phyloP scores from a whole-genome alignment of 495 filamentous ascomycete genomes.

The Paragyromitra xinjiangensis region DNA sequence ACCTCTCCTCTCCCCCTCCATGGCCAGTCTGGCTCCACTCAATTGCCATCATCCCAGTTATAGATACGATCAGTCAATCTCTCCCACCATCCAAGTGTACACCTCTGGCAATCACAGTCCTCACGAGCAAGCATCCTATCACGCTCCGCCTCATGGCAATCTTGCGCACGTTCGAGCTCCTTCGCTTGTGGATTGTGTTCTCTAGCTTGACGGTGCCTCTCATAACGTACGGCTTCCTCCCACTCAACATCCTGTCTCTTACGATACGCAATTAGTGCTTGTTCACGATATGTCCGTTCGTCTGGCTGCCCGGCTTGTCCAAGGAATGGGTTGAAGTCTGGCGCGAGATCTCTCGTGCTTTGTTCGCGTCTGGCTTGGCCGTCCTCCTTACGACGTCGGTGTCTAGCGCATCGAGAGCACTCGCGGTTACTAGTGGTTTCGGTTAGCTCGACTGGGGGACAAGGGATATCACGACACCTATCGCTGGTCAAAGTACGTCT shows the following conservation, averaged over 20 bases:
- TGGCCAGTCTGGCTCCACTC: neutral
- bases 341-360: neutral
- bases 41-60: neutral
- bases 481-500: neutral
- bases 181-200: neutral
- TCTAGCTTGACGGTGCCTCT: neutral
- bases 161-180: neutral
- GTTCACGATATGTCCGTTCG: neutral
- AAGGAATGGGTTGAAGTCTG: neutral
- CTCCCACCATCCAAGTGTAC: neutral
- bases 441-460: neutral
- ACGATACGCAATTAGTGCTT: conserved; percentile 7
- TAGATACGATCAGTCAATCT: neutral
- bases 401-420: neutral
- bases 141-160: neutral
- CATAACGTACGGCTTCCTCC: neutral
- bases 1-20: neutral
- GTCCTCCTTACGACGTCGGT: no score
- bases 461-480: conserved; percentile 2
- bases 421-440: neutral
- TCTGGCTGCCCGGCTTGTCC: neutral
- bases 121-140: neutral
- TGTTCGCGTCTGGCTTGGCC: neutral
- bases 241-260: conserved; percentile 9
- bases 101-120: neutral